Percentiles rank a stretch among this genome's conserved stretches.
Evolutionary conservation across 148 eudicot species (phyloP).

Genomic region (Rhododendron vialii): DNA sequence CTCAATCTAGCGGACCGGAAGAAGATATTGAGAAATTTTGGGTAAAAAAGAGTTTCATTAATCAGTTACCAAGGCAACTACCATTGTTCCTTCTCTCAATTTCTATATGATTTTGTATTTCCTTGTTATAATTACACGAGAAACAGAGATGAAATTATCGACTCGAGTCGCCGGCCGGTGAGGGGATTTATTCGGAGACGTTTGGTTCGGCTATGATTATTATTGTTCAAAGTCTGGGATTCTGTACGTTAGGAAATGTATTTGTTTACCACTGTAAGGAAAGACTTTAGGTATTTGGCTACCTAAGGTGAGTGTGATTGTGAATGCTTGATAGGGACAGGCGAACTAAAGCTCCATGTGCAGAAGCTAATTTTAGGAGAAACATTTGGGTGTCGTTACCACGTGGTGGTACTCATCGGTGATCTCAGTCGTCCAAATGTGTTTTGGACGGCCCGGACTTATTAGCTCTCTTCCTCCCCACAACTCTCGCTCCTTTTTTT

Average conservation of each 20-base stretch:
- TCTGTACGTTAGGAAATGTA: background rate
- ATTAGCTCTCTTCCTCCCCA: too few relatives aligned
- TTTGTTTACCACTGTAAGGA: background rate
- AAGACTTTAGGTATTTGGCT: constrained; percentile 7
- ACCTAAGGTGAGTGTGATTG: background rate
- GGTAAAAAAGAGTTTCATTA: background rate
- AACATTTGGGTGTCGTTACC: too few relatives aligned
- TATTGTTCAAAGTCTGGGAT: background rate
- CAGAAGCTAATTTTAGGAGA: background rate
- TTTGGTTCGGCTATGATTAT: background rate
- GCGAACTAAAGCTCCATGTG: background rate
- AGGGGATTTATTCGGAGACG: background rate
- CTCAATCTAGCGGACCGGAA: constrained; percentile 23
- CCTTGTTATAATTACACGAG: background rate
- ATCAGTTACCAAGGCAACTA: background rate
- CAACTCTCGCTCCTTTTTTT: too few relatives aligned
- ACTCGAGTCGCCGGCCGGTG: background rate
- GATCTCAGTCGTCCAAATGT: too few relatives aligned
- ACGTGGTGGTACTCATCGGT: too few relatives aligned
- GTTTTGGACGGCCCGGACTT: too few relatives aligned
- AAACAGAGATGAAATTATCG: background rate
- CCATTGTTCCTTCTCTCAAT: background rate
- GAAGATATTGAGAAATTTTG: constrained; percentile 37
- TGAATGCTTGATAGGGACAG: background rate
- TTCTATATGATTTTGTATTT: background rate